phyloP scores from a whole-genome alignment of 2,329 filamentous ascomycete genomes.

The Chlorencoelia australis region DNA sequence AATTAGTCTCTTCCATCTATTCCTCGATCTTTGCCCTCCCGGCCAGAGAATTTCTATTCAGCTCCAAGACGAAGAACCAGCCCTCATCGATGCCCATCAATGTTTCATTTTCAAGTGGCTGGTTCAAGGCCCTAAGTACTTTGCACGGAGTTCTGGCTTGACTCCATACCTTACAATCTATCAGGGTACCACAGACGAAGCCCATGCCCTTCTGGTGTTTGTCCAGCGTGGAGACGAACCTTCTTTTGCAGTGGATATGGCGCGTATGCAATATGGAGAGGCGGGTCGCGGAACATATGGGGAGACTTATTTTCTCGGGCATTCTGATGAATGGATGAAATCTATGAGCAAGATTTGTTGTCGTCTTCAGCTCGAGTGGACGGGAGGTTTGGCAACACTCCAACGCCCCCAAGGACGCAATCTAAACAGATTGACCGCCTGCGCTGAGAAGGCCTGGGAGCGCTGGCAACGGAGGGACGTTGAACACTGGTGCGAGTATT shows the following conservation, averaged over 20 bases:
- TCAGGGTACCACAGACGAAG: no score
- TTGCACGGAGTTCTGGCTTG: no score
- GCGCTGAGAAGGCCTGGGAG: conserved; percentile 5
- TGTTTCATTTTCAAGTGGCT: conserved; percentile 2
- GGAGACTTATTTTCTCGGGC: conserved; percentile 1
- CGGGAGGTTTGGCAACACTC: no score
- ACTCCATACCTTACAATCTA: no score
- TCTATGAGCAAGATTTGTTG: neutral
- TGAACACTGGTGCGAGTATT: conserved; percentile 9
- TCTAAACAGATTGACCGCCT: no score
- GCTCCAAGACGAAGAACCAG: neutral
- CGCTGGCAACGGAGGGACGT: conserved; percentile 8
- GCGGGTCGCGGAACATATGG: neutral
- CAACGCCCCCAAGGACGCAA: no score
- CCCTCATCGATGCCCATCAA: neutral
- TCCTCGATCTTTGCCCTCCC: conserved; percentile 3
- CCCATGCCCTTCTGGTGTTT: conserved; percentile 3
- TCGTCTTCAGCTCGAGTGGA: no score
- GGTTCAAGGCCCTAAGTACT: neutral
- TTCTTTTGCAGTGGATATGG: conserved; percentile 7
- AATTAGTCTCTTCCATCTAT: conserved; percentile 1
- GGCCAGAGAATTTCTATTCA: conserved; percentile 1
- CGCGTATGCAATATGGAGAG: conserved; percentile 3
- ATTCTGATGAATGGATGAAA: neutral
- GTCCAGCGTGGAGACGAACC: neutral